These are phyloP conservation scores for Penicillium corylophilum DNA, from an alignment of 2,329 filamentous ascomycete species.

Conservation along the genomic window DNA sequence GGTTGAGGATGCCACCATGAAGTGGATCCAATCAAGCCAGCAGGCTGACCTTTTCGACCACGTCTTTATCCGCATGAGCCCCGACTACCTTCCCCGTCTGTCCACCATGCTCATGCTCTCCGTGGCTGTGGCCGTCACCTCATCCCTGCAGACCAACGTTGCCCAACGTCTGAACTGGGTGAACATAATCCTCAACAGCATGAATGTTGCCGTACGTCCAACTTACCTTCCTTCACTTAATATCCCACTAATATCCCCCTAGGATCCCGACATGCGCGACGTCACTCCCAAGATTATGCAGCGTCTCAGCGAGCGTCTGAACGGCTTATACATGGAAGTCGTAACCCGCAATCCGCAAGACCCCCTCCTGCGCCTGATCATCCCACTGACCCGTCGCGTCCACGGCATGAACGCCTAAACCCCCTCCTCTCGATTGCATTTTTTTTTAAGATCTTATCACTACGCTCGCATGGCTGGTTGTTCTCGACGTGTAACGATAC, in stretches of 20 bases:
- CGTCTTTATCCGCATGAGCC: conserved; percentile 59
- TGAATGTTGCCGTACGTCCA: conserved; percentile 53
- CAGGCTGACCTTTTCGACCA: conserved; percentile 62
- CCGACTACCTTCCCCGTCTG: conserved; percentile 55
- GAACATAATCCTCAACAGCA: conserved; percentile 53
- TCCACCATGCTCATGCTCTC: conserved; percentile 60
- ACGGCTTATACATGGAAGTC: conserved; percentile 57
- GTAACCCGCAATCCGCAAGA: conserved; percentile 54
- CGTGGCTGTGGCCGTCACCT: conserved; percentile 62
- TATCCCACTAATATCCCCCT: background rate
- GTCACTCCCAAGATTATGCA: conserved; percentile 61
- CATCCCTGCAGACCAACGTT: conserved; percentile 54
- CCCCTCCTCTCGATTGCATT: background rate
- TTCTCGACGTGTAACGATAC: conserved; percentile 1
- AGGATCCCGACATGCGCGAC: conserved; percentile 57
- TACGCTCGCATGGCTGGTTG: background rate
- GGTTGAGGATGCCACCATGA: conserved; percentile 48
- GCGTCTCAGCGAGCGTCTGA: conserved; percentile 57
- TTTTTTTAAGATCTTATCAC: background rate
- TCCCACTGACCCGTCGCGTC: conserved; percentile 46
- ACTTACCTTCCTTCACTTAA: background rate
- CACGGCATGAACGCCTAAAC: conserved; percentile 31
- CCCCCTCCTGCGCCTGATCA: conserved; percentile 53
- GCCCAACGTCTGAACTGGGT: conserved; percentile 60
- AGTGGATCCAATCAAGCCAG: conserved; percentile 62